phyloP scores from a whole-genome alignment of 176 grass and related monocot species.

The Pontederia paniculata region DNA sequence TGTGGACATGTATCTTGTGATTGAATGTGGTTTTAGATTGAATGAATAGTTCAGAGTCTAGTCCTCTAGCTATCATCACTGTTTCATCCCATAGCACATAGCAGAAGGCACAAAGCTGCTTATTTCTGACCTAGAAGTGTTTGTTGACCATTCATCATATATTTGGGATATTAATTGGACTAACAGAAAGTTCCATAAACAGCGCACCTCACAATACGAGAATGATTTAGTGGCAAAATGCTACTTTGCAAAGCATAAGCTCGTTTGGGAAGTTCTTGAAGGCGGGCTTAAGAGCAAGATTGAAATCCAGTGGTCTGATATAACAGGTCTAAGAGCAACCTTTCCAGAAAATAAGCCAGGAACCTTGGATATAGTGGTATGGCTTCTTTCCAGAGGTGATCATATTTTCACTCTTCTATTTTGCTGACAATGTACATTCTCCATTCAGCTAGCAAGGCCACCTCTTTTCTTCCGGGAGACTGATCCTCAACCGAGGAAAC shows the following conservation, averaged over 20 bases:
- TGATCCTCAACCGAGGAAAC: slow-evolving; percentile 75
- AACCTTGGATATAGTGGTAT: slow-evolving; percentile 53
- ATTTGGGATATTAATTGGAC: no score
- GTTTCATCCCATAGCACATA: no score
- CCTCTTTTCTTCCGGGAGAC: slow-evolving; percentile 75
- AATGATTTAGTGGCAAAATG: slow-evolving; percentile 78
- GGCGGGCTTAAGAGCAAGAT: slow-evolving; percentile 70
- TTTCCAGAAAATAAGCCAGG: slow-evolving; percentile 42
- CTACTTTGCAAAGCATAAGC: slow-evolving; percentile 76
- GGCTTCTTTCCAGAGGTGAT: neutral
- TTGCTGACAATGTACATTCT: slow-evolving; percentile 9
- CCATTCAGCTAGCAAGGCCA: slow-evolving; percentile 44
- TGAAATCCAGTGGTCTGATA: slow-evolving; percentile 73
- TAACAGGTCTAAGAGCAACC: slow-evolving; percentile 46
- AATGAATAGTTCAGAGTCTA: no score
- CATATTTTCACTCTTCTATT: slow-evolving; percentile 14
- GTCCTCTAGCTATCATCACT: no score
- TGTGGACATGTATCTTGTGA: no score
- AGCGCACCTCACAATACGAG: slow-evolving; percentile 56
- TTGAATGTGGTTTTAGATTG: no score
- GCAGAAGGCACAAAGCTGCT: no score
- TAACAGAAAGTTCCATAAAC: neutral
- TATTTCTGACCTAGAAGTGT: no score
- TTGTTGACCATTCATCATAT: no score
- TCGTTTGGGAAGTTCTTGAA: slow-evolving; percentile 77